phyloP scores from a whole-genome alignment of 1,284 basidiomycete species.

The Sphagnurus paluster region DNA sequence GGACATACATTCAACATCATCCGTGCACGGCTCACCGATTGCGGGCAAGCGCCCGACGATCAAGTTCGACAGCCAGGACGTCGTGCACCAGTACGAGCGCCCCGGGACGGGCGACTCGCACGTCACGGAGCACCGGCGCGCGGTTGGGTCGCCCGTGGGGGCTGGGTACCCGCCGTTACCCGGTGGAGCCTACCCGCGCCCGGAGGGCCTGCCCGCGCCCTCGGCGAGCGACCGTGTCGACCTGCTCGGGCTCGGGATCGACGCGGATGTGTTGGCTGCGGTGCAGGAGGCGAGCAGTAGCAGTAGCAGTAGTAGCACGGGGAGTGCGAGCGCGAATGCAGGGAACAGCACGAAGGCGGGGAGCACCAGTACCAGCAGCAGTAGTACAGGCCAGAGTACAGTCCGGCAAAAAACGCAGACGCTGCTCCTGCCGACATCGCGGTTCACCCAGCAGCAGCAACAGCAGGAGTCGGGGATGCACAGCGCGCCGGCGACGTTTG shows the following conservation, averaged over 20 bases:
- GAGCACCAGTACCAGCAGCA: slow-evolving; percentile 8
- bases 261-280: slow-evolving; percentile 12
- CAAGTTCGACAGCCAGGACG: slow-evolving; percentile 72
- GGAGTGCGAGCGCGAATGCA: slow-evolving; percentile 10
- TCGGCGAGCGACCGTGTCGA: slow-evolving; percentile 14
- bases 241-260: slow-evolving; percentile 21
- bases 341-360: slow-evolving; percentile 15
- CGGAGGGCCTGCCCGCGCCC: slow-evolving; percentile 18
- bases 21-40: slow-evolving; percentile 31
- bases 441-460: slow-evolving; percentile 22
- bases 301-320: too few relatives aligned
- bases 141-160: slow-evolving; percentile 29
- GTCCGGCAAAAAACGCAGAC: slow-evolving; percentile 17
- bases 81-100: slow-evolving; percentile 73
- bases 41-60: slow-evolving; percentile 58
- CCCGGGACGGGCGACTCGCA: slow-evolving; percentile 45
- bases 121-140: slow-evolving; percentile 54
- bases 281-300: slow-evolving; percentile 15
- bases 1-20: slow-evolving; percentile 29
- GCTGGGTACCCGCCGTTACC: slow-evolving; percentile 37
- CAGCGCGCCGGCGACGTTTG: slow-evolving; percentile 43
- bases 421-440: slow-evolving; percentile 26
- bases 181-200: slow-evolving; percentile 11
- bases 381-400: slow-evolving; percentile 6
- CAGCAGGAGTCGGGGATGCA: slow-evolving; percentile 36